Evolutionary conservation across 192 early-diverging fungal species (phyloP).

Genomic region (Entomortierella parvispora): DNA sequence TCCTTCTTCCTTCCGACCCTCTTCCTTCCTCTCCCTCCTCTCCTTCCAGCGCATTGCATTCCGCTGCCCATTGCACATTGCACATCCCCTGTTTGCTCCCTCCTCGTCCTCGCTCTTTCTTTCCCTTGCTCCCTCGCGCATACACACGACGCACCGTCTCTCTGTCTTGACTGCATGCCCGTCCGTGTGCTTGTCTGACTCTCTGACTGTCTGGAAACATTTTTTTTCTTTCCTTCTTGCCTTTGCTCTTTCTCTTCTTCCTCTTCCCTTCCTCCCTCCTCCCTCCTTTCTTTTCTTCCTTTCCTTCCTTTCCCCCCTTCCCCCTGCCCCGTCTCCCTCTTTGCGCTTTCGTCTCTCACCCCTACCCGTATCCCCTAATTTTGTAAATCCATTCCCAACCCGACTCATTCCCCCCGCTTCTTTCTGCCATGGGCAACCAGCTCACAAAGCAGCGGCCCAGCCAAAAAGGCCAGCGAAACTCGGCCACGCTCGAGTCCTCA

Average conservation of each 20-base stretch:
- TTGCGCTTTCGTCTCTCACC: not conserved
- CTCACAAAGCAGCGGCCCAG: constrained; percentile 24
- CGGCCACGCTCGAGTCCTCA: constrained; percentile 11
- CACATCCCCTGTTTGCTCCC: too few relatives aligned
- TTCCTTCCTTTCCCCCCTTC: not conserved
- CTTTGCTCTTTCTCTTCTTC: not conserved
- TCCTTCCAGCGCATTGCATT: too few relatives aligned
- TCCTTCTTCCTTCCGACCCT: not conserved
- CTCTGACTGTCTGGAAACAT: not conserved
- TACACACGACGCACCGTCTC: too few relatives aligned
- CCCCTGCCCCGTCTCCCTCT: not conserved
- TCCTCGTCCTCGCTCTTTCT: too few relatives aligned
- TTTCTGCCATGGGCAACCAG: constrained; percentile 40
- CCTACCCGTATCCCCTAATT: not conserved
- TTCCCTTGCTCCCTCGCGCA: too few relatives aligned
- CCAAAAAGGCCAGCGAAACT: constrained; percentile 32
- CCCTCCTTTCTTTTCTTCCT: not conserved
- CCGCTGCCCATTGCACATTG: too few relatives aligned
- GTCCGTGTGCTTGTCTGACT: too few relatives aligned
- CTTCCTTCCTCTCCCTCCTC: not conserved
- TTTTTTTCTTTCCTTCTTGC: not conserved
- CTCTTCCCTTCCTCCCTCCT: not conserved
- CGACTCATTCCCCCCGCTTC: not conserved
- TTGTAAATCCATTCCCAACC: not conserved
- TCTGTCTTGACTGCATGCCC: too few relatives aligned